These are phyloP conservation scores for Brassica carinata DNA, from an alignment of 345 rosid species.

Conservation along the genomic window DNA sequence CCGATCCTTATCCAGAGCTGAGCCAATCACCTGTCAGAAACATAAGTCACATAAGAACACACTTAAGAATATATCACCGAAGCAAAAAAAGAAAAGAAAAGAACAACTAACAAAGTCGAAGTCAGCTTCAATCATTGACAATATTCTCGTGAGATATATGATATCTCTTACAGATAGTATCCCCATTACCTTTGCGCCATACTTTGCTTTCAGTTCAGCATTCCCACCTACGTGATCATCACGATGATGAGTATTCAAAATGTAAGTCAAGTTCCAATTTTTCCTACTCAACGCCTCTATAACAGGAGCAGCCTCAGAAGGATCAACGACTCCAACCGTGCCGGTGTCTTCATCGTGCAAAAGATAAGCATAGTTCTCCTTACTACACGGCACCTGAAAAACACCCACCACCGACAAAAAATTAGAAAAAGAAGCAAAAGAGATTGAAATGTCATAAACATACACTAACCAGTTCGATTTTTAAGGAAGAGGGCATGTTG, in stretches of 20 bases:
- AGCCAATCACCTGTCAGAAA: constrained; percentile 82
- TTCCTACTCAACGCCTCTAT: constrained; percentile 80
- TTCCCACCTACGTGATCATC: constrained; percentile 91
- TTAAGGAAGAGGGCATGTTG: constrained; percentile 69
- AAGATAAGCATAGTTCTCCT: constrained; percentile 91
- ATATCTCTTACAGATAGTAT: background rate
- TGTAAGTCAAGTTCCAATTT: constrained; percentile 84
- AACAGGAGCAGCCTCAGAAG: constrained; percentile 85
- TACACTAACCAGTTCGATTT: constrained; percentile 85
- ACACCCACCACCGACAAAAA: background rate
- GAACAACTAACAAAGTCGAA: background rate
- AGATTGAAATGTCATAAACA: background rate
- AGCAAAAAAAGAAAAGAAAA: constrained; percentile 8
- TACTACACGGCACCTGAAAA: constrained; percentile 85
- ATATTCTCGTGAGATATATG: too few species aligned
- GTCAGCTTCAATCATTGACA: background rate
- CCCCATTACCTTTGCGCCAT: constrained; percentile 91
- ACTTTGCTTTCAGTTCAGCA: constrained; percentile 88
- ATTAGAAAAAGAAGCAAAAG: constrained; percentile 2
- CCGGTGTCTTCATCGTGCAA: constrained; percentile 94
- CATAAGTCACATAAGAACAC: constrained; percentile 25
- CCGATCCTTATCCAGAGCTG: constrained; percentile 68
- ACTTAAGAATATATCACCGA: background rate
- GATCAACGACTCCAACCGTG: constrained; percentile 99
- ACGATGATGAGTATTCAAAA: constrained; percentile 96